phyloP scores from a whole-genome alignment of 1,284 basidiomycete genomes.

The Ustilago sp. region DNA sequence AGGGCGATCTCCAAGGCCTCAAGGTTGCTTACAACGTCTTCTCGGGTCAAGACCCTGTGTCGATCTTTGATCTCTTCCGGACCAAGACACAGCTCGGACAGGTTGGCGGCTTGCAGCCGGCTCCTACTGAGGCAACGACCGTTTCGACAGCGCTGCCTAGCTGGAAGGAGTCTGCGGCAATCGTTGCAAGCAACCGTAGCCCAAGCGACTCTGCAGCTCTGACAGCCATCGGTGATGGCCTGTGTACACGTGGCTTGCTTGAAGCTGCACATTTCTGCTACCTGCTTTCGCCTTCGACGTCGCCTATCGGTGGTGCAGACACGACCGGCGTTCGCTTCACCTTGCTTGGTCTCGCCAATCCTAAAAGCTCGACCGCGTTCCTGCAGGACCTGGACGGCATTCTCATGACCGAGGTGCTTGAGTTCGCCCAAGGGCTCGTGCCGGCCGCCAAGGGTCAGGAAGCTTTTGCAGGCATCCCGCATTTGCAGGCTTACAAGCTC shows the following conservation, averaged over 20 bases:
- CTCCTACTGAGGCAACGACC: constrained; percentile 69
- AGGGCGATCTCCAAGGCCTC: constrained; percentile 59
- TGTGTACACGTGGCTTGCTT: constrained; percentile 78
- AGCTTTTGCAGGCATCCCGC: constrained; percentile 81
- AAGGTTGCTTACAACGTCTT: constrained; percentile 67
- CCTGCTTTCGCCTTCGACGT: constrained; percentile 85
- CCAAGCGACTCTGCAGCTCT: constrained; percentile 77
- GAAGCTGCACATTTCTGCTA: constrained; percentile 94
- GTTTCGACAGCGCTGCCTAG: constrained; percentile 76
- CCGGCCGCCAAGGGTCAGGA: constrained; percentile 85
- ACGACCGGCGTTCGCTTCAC: constrained; percentile 75
- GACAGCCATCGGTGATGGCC: constrained; percentile 86
- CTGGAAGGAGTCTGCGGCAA: constrained; percentile 88
- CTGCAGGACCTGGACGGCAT: constrained; percentile 81
- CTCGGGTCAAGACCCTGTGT: constrained; percentile 59
- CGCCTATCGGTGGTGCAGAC: constrained; percentile 79
- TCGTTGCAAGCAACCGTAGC: constrained; percentile 82
- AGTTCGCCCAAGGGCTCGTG: constrained; percentile 86
- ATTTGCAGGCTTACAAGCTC: constrained; percentile 89
- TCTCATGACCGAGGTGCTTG: constrained; percentile 89
- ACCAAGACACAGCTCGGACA: constrained; percentile 52
- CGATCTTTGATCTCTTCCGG: constrained; percentile 61
- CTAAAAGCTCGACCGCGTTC: constrained; percentile 74
- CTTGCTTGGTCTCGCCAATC: constrained; percentile 77
- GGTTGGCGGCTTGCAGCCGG: constrained; percentile 33